Conservation (phyloP, 805 yeast species). For the Saccharomycopsis fibuligera region DNA sequence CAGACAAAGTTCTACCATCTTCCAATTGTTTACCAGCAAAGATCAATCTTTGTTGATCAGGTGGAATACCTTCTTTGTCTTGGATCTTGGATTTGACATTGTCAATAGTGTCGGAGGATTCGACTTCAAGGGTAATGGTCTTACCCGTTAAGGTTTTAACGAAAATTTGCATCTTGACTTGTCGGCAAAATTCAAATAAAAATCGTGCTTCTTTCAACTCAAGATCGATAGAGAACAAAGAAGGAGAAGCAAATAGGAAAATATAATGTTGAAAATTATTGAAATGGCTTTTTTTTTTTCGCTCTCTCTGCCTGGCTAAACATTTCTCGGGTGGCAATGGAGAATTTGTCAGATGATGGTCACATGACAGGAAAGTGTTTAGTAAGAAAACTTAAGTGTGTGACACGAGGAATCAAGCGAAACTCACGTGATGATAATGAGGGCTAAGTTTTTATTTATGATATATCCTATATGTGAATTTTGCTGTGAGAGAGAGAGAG, state of each 20-base stretch:
- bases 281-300: no score
- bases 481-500: no score
- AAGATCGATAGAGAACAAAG: not conserved
- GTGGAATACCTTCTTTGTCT: conserved; percentile 97
- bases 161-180: conserved; percentile 82
- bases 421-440: no score
- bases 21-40: conserved; percentile 97
- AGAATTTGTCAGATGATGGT: no score
- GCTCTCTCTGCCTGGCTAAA: no score
- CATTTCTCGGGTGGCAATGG: no score
- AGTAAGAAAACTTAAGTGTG: no score
- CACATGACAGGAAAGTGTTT: no score
- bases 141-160: conserved; percentile 99
- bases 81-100: conserved; percentile 94
- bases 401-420: no score
- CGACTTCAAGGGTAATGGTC: conserved; percentile 97
- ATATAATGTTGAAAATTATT: not conserved
- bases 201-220: conserved; percentile 22
- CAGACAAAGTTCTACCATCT: conserved; percentile 93
- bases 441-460: no score
- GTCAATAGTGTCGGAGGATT: conserved; percentile 96
- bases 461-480: no score
- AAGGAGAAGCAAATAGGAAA: not conserved
- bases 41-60: conserved; percentile 95
- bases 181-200: conserved; percentile 35